A percentile compares a stretch with the other conserved stretches of the same genome.
Evolutionary conservation across 352 stramenopile species (phyloP).

Genomic region (Peronospora tabacina): DNA sequence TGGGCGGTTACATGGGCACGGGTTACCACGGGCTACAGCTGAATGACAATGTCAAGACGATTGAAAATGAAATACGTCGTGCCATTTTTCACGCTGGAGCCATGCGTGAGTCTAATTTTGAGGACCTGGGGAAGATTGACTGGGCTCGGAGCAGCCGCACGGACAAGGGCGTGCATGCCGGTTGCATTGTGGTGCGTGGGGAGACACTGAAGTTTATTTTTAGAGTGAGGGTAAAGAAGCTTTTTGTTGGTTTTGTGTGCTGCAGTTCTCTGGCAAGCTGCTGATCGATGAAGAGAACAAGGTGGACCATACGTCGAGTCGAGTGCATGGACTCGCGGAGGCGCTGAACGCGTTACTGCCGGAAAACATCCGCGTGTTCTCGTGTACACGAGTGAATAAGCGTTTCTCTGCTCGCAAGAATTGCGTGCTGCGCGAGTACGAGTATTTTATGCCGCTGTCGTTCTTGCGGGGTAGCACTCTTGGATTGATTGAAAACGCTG

Average conservation of each 20-base stretch:
- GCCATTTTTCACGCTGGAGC: conserved; percentile 74
- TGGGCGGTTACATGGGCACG: conserved; percentile 77
- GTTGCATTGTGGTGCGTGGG: conserved; percentile 78
- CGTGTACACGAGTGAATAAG: conserved; percentile 83
- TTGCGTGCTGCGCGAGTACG: conserved; percentile 84
- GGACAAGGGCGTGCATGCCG: conserved; percentile 89
- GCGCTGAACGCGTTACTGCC: conserved; percentile 76
- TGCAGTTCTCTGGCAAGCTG: conserved; percentile 83
- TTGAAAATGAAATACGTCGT: conserved; percentile 74
- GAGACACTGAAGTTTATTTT: not conserved
- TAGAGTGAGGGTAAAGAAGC: not conserved
- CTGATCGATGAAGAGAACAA: conserved; percentile 69
- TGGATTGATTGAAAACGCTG: conserved; percentile 3
- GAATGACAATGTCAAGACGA: conserved; percentile 72
- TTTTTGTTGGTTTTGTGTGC: not conserved
- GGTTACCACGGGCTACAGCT: conserved; percentile 75
- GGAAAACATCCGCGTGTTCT: conserved; percentile 80
- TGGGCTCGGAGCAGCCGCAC: conserved; percentile 87
- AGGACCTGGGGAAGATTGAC: conserved; percentile 83
- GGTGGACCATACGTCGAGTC: conserved; percentile 47
- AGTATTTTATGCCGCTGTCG: conserved; percentile 86
- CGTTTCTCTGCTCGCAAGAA: conserved; percentile 84
- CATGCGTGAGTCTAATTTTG: conserved; percentile 86
- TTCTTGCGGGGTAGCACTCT: conserved; percentile 52
- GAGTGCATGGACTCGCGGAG: conserved; percentile 50